phyloP scores from a whole-genome alignment of 2,329 filamentous ascomycete species.

The Curvularia eragrostidis region DNA sequence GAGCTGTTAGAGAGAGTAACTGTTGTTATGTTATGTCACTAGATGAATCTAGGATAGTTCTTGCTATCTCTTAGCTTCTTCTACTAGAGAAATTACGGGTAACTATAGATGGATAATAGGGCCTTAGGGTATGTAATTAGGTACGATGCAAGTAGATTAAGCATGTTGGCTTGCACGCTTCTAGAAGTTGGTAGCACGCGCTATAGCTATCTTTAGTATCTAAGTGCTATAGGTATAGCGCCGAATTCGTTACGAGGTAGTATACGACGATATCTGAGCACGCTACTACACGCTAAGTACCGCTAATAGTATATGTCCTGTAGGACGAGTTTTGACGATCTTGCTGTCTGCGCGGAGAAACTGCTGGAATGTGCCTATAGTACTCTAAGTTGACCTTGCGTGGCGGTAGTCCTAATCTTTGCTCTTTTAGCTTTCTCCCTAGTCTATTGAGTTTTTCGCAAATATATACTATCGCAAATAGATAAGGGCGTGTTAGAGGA shows the following conservation, averaged over 20 bases:
- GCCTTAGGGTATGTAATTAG: not conserved
- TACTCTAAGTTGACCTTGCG: not conserved
- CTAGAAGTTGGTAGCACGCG: not conserved
- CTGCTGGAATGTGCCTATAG: not conserved
- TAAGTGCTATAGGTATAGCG: slow-evolving; percentile 2
- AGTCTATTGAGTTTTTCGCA: not conserved
- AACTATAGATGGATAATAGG: not conserved
- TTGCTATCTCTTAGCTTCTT: slow-evolving; percentile 2
- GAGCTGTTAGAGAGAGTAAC: slow-evolving; percentile 1
- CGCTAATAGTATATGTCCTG: not conserved
- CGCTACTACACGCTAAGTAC: not conserved
- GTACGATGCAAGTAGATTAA: not conserved
- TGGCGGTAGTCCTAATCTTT: not conserved
- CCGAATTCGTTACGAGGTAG: slow-evolving; percentile 1
- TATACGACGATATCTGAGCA: not conserved
- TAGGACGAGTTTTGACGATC: not conserved
- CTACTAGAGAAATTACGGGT: not conserved
- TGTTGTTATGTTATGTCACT: slow-evolving; percentile 1
- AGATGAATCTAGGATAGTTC: slow-evolving; percentile 2
- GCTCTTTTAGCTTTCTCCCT: not conserved
- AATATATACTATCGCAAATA: slow-evolving; percentile 7
- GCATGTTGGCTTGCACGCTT: not conserved
- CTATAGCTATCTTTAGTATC: not conserved
- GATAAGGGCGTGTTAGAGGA: slow-evolving; percentile 16
- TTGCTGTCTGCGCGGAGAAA: slow-evolving; percentile 1